Evolutionary conservation across 2,329 filamentous ascomycete genomes (phyloP).

Genomic region (Fusarium sp.): DNA sequence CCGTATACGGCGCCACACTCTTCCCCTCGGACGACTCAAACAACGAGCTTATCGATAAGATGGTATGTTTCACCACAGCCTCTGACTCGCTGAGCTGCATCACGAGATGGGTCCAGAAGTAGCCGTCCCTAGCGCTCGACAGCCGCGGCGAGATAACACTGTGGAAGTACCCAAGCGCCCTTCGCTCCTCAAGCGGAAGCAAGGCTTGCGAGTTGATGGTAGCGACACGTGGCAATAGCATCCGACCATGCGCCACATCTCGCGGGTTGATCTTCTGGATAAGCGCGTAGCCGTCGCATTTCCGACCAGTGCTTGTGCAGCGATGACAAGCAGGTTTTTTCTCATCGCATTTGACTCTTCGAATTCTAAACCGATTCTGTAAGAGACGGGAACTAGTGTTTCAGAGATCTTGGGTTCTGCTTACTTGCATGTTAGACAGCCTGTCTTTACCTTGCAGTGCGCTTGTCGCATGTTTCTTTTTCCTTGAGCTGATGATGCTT

Average conservation of each 20-base stretch:
- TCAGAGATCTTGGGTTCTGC: not conserved
- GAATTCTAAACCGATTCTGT: not conserved
- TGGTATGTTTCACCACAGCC: conserved; percentile 5
- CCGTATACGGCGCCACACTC: not conserved
- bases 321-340: not conserved
- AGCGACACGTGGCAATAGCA: not conserved
- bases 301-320: conserved; percentile 3
- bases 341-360: conserved; percentile 3
- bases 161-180: conserved; percentile 14
- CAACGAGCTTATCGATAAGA: conserved; percentile 21
- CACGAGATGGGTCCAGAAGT: conserved; percentile 21
- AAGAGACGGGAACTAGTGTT: not conserved
- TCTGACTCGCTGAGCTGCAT: conserved; percentile 18
- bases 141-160: conserved; percentile 2
- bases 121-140: conserved; percentile 1
- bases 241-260: not conserved
- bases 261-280: not conserved
- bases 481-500: not conserved
- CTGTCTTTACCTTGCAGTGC: not conserved
- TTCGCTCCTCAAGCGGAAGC: not conserved
- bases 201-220: not conserved
- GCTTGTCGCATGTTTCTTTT: not conserved
- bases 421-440: not conserved
- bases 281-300: not conserved
- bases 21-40: not conserved